phyloP scores from a whole-genome alignment of 495 filamentous ascomycete genomes.

The Tuber melanosporum region DNA sequence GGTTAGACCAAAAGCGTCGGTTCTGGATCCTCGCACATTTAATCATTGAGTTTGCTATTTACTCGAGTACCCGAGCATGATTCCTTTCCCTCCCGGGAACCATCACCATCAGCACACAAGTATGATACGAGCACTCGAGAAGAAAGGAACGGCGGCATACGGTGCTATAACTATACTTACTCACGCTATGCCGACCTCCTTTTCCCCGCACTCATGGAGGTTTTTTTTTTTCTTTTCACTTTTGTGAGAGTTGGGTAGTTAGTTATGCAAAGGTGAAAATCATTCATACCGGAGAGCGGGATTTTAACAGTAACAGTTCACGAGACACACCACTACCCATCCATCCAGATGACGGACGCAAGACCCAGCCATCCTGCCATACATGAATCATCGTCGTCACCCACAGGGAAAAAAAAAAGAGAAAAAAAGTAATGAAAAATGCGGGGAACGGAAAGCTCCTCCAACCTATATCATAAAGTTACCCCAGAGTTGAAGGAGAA shows the following conservation, averaged over 20 bases:
- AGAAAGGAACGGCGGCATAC: background rate
- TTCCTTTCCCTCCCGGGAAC: background rate
- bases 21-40: background rate
- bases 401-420: conserved; percentile 9
- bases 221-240: too few species aligned
- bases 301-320: conserved; percentile 13
- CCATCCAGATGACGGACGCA: conserved; percentile 29
- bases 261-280: background rate
- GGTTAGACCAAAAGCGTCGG: background rate
- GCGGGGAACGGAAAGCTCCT: conserved; percentile 36
- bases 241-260: background rate
- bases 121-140: background rate
- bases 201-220: background rate
- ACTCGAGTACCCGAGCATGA: background rate
- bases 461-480: conserved; percentile 5
- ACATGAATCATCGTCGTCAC: conserved; percentile 27
- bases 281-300: background rate
- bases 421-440: conserved; percentile 8
- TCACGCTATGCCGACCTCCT: background rate
- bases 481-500: background rate
- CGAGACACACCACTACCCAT: conserved; percentile 22
- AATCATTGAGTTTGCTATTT: background rate
- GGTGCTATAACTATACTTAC: background rate
- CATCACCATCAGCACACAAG: background rate
- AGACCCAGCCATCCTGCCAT: conserved; percentile 14